Evolutionary conservation across 306 rosid species (phyloP).

Genomic region (Oxytropis ochrocephala): DNA sequence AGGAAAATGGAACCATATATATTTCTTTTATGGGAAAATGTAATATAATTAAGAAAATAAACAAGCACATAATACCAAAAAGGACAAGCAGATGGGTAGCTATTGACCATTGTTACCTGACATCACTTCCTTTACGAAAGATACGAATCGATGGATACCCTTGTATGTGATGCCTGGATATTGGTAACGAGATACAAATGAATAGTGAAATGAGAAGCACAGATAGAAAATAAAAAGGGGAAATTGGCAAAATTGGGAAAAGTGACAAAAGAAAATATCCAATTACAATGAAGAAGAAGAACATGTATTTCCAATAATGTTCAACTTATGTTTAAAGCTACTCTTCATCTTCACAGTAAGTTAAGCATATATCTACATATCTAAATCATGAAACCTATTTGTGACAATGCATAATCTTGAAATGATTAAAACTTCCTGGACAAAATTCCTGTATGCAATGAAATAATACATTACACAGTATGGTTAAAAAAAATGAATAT

Average conservation of each 20-base stretch:
- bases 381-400: slow-evolving; percentile 1
- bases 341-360: slow-evolving; percentile 6
- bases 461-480: background rate
- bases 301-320: slow-evolving; percentile 17
- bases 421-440: background rate
- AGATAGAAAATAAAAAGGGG: slow-evolving; percentile 2
- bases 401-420: background rate
- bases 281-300: slow-evolving; percentile 24
- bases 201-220: slow-evolving; percentile 11
- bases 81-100: background rate
- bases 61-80: background rate
- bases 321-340: background rate
- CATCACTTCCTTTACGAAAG: slow-evolving; percentile 91
- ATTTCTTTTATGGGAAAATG: background rate
- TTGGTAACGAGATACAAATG: background rate
- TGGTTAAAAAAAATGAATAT: background rate
- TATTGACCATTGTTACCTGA: slow-evolving; percentile 47
- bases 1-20: background rate
- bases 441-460: background rate
- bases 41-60: background rate
- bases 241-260: background rate
- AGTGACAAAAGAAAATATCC: background rate
- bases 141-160: slow-evolving; percentile 98
- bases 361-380: slow-evolving; percentile 5
- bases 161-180: slow-evolving; percentile 91